phyloP scores from a whole-genome alignment of 192 early-diverging fungal species.

The Anaeromyces robustus region DNA sequence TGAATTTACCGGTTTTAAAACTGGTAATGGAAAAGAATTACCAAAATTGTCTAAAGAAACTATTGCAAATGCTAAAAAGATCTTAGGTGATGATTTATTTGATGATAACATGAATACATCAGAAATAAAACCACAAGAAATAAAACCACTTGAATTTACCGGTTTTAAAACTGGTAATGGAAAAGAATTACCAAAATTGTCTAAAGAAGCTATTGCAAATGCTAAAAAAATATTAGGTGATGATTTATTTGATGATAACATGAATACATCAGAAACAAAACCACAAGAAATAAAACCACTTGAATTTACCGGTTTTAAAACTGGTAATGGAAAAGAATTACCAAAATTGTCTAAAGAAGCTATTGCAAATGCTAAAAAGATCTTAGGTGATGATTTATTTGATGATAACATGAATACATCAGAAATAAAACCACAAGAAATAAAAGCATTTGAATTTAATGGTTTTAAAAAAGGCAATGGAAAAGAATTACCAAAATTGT shows the following conservation, averaged over 20 bases:
- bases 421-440: neutral
- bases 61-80: neutral
- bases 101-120: neutral
- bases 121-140: neutral
- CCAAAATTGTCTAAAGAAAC: neutral
- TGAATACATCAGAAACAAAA: too few species aligned
- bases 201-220: too few species aligned
- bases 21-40: neutral
- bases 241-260: too few species aligned
- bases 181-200: too few species aligned
- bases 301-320: neutral
- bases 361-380: neutral
- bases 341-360: neutral
- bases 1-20: neutral
- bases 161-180: too few species aligned
- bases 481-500: too few species aligned
- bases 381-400: neutral
- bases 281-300: too few species aligned
- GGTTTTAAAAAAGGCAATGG: too few species aligned
- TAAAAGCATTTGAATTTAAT: too few species aligned
- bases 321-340: neutral
- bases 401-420: neutral
- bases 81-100: neutral
- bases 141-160: too few species aligned
- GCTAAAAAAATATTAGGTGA: too few species aligned